These are phyloP conservation scores for Colletotrichum kahawae DNA, from an alignment of 2,329 filamentous ascomycete genomes.

Conservation along the genomic window DNA sequence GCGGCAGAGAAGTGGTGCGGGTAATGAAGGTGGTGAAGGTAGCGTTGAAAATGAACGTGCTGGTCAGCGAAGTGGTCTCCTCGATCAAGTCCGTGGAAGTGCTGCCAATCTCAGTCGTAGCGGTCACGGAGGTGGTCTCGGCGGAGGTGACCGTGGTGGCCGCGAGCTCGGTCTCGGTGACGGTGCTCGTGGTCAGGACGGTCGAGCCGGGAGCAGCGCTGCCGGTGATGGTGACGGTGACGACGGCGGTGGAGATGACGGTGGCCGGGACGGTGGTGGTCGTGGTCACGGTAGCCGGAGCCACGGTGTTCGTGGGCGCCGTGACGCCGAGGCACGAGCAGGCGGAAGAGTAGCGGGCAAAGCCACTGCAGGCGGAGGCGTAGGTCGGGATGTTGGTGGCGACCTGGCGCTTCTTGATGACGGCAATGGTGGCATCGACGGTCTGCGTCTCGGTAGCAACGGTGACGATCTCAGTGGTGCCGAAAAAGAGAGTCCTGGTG, in stretches of 20 bases:
- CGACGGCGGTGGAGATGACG: constrained; percentile 7
- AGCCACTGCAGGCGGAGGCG: constrained; percentile 26
- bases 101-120: constrained; percentile 6
- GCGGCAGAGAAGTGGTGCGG: neutral
- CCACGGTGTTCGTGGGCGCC: constrained; percentile 19
- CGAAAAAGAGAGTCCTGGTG: constrained; percentile 13
- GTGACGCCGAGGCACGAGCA: constrained; percentile 29
- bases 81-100: constrained; percentile 13
- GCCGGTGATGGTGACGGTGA: constrained; percentile 18
- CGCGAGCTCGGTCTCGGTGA: neutral
- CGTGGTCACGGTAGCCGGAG: constrained; percentile 15
- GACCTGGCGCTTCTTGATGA: constrained; percentile 6
- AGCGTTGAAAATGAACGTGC: constrained; percentile 10
- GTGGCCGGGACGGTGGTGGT: constrained; percentile 18
- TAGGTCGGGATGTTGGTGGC: constrained; percentile 21
- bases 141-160: neutral
- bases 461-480: constrained; percentile 15
- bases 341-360: constrained; percentile 27
- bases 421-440: constrained; percentile 6
- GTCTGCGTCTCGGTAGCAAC: constrained; percentile 19
- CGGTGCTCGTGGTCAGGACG: neutral
- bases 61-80: constrained; percentile 13
- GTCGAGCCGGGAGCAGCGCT: neutral
- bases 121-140: neutral
- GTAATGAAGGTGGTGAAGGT: constrained; percentile 20